Evolutionary conservation across 768 basidiomycete genomes (phyloP).

Genomic region (Collybia nuda): DNA sequence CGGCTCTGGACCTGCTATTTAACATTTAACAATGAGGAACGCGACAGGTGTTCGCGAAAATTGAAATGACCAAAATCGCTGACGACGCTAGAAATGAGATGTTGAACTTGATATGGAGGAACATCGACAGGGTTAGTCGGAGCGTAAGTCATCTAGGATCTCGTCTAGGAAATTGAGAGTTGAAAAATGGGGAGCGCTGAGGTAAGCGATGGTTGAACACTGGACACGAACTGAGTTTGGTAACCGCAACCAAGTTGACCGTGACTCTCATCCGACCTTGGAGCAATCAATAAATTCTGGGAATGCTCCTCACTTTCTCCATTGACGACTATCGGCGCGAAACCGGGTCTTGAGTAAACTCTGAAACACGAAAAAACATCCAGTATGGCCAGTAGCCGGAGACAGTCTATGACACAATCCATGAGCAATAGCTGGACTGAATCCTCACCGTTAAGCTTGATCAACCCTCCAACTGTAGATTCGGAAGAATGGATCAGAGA

Average conservation of each 20-base stretch:
- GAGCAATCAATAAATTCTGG: not conserved
- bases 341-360: not conserved
- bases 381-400: constrained; percentile 33
- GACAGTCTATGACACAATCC: constrained; percentile 32
- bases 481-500: constrained; percentile 50
- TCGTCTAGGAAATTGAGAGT: not conserved
- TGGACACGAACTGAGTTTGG: not conserved
- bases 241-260: not conserved
- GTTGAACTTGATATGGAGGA: constrained; percentile 61
- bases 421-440: constrained; percentile 34
- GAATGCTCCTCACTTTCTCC: constrained; percentile 8
- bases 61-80: constrained; percentile 15
- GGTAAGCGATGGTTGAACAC: too few relatives aligned
- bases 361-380: not conserved
- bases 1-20: constrained; percentile 2
- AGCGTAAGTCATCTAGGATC: constrained; percentile 32
- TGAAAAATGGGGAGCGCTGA: not conserved
- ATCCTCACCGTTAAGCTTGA: constrained; percentile 13
- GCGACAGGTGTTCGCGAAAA: constrained; percentile 1
- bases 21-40: constrained; percentile 1
- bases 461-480: constrained; percentile 28
- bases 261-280: not conserved
- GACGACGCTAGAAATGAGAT: constrained; percentile 40
- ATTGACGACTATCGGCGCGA: constrained; percentile 3
- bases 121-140: constrained; percentile 45